phyloP scores from a whole-genome alignment of 495 filamentous ascomycete genomes.

The Tetracladium setigerum region DNA sequence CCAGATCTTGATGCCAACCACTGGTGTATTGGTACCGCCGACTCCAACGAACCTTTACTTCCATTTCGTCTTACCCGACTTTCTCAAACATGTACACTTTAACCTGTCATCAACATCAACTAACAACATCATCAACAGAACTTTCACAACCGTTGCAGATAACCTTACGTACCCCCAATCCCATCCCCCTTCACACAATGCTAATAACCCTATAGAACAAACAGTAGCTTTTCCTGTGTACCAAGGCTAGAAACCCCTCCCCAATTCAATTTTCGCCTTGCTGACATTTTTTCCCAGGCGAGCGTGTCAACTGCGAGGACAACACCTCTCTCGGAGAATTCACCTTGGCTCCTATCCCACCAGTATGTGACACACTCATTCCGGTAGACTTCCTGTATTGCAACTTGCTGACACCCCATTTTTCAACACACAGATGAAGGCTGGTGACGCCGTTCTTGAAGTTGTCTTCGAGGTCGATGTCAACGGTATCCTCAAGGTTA shows the following conservation, averaged over 20 bases:
- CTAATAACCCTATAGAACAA: slow-evolving; percentile 63
- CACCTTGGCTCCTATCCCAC: slow-evolving; percentile 90
- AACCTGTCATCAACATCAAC: no score
- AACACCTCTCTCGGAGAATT: slow-evolving; percentile 99
- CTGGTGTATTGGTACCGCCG: no score
- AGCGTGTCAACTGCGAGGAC: slow-evolving; percentile 99
- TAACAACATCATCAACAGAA: slow-evolving; percentile 28
- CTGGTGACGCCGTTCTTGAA: slow-evolving; percentile 95
- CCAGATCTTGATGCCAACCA: no score
- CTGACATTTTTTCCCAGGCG: slow-evolving; percentile 40
- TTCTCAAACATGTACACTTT: no score
- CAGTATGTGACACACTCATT: slow-evolving; percentile 27
- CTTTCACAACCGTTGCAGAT: slow-evolving; percentile 96
- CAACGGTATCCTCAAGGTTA: slow-evolving; percentile 99
- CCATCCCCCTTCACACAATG: background rate
- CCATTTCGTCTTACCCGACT: no score
- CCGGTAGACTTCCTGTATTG: no score
- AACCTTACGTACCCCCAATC: slow-evolving; percentile 21
- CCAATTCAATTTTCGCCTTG: no score
- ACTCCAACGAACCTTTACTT: no score
- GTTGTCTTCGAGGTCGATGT: slow-evolving; percentile 99
- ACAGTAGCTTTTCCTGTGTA: slow-evolving; percentile 97
- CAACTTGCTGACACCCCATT: no score
- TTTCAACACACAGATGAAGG: slow-evolving; percentile 57
- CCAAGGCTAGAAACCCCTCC: slow-evolving; percentile 41